Base-by-base conservation (phyloP, 495 filamentous ascomycete species). In the Lasiosphaeris hirsuta region DNA sequence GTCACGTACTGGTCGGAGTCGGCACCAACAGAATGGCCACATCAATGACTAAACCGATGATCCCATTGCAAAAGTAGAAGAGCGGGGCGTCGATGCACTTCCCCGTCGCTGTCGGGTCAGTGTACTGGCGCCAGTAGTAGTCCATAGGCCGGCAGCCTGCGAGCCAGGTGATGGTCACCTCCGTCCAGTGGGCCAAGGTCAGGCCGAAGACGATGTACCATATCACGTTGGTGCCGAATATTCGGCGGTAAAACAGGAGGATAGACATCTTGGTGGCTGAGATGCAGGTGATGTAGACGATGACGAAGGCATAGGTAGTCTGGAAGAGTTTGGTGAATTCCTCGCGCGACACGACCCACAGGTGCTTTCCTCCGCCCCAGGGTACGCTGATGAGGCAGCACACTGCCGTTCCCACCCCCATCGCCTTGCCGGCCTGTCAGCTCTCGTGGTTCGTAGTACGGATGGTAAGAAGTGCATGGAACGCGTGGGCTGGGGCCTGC, bases 21-120 rank as follows among this genome's bases (percentile, higher is more conserved):
- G 77, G 77, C 7, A 78, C 67, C 6, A 69, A 33, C 13, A 80
- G 61, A 23, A 80, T 68, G 44, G 75, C 57, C 14, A 79, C 58
- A 62, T 80, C 76, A 61, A 64, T 72, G 8, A 78, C 48, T 55
- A 79, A 34, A 2, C 62, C 58, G 39, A 64, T 60, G 19, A 64
- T 53, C 15, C 62, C 62, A 17, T 64, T 64, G 53, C 38, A 40
- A 18, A 64, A 64, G 44, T 64, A 64, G 35, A 64, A 64, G n/a
- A 60, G 46, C 44, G 57, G 41, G 4, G 62, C 58, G 33, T 64
- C 57, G 34, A 64, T 64, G 41, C 62, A 64, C 1, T n/a, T 46
- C 37, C 62, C 62, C 40, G n/a, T 39, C 9, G 62, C 57, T 0
- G 44, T 55, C 18, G 62, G 57, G 37, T 64, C 58, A 1, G 62